A percentile compares a stretch with the other conserved stretches of the same genome.
These are phyloP conservation scores for Lithohypha guttulata DNA, from an alignment of 2,329 filamentous ascomycete genomes.

Conservation along the genomic window DNA sequence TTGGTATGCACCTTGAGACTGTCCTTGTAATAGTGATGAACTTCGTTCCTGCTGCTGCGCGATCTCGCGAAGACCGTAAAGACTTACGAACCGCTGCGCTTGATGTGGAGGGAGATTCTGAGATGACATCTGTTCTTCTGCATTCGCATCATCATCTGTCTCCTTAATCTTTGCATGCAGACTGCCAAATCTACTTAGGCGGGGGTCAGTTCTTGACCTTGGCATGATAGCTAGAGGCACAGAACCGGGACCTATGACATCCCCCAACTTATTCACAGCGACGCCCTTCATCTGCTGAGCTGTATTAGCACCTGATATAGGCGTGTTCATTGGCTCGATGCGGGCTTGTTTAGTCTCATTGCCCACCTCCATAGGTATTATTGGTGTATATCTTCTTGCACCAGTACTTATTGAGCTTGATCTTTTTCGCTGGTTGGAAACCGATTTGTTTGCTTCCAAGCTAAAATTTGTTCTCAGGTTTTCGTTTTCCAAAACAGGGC, in stretches of 20 bases:
- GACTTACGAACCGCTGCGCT: conserved; percentile 1
- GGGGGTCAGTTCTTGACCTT: conserved; percentile 11
- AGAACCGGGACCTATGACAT: conserved; percentile 10
- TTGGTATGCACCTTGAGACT: background rate
- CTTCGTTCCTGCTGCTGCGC: conserved; percentile 1
- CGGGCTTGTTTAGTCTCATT: conserved; percentile 19
- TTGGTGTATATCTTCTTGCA: conserved; percentile 14
- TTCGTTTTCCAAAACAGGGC: conserved; percentile 21
- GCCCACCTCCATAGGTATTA: conserved; percentile 17
- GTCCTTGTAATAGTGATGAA: background rate
- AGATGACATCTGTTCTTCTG: background rate
- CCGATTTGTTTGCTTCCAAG: conserved; percentile 18
- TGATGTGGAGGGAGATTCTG: background rate
- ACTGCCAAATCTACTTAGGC: conserved; percentile 18
- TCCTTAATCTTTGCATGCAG: conserved; percentile 14
- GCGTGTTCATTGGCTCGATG: conserved; percentile 12
- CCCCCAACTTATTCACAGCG: conserved; percentile 6
- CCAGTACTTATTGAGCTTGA: conserved; percentile 12
- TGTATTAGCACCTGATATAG: background rate
- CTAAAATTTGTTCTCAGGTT: conserved; percentile 20
- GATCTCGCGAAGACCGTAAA: conserved; percentile 5
- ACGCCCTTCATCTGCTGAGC: too few species aligned
- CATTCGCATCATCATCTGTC: background rate
- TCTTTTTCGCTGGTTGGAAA: conserved; percentile 10
- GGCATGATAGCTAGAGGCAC: conserved; percentile 11